Evolutionary conservation across 2,329 filamentous ascomycete genomes (phyloP).

Genomic region (Zymoseptoria passerinii): DNA sequence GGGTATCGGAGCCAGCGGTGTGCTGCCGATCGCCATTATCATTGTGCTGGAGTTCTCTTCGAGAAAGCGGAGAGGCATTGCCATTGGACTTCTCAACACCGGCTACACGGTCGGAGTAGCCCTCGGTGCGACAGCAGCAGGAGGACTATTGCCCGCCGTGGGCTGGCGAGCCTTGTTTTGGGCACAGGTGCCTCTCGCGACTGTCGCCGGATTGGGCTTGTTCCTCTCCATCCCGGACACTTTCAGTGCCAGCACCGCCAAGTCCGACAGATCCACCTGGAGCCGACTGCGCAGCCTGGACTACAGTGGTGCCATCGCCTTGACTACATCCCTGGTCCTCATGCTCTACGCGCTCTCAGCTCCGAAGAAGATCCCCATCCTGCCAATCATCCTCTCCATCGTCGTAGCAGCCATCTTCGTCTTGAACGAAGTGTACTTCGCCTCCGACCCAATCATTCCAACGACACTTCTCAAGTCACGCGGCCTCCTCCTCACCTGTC

Average conservation of each 20-base stretch:
- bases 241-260: slow-evolving; percentile 24
- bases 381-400: slow-evolving; percentile 54
- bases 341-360: slow-evolving; percentile 65
- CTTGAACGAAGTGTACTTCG: slow-evolving; percentile 54
- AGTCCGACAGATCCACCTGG: slow-evolving; percentile 27
- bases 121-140: slow-evolving; percentile 62
- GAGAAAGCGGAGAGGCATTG: slow-evolving; percentile 60
- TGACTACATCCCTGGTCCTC: slow-evolving; percentile 58
- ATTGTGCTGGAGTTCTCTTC: slow-evolving; percentile 66
- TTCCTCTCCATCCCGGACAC: slow-evolving; percentile 56
- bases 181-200: slow-evolving; percentile 57
- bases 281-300: slow-evolving; percentile 59
- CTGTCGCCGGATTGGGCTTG: slow-evolving; percentile 54
- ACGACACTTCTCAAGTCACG: slow-evolving; percentile 60
- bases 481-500: slow-evolving; percentile 62
- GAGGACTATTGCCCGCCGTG: slow-evolving; percentile 51
- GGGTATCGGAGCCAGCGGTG: slow-evolving; percentile 61
- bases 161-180: slow-evolving; percentile 73
- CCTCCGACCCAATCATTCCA: slow-evolving; percentile 66
- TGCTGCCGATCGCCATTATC: slow-evolving; percentile 66
- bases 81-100: slow-evolving; percentile 65
- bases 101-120: slow-evolving; percentile 65
- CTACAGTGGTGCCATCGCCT: slow-evolving; percentile 61
- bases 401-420: slow-evolving; percentile 50
- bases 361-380: slow-evolving; percentile 49